These are phyloP conservation scores for Taiwanofungus camphoratus DNA, from an alignment of 1,284 basidiomycete species.

Conservation along the genomic window DNA sequence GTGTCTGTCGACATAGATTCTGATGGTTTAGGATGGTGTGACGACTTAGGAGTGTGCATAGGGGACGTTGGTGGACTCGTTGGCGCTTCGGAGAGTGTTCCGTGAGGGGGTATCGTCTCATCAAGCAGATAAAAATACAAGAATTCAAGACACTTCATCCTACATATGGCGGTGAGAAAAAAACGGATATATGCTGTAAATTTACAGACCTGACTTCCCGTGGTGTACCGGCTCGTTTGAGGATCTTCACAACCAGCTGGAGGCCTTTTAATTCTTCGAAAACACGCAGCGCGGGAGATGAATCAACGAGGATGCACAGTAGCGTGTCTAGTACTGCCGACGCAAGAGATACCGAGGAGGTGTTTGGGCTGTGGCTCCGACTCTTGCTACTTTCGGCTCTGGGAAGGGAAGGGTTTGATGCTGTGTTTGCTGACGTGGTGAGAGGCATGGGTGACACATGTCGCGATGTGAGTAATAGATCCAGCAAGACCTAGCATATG, in stretches of 20 bases:
- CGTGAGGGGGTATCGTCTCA: slow-evolving; percentile 37
- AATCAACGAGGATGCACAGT: slow-evolving; percentile 80
- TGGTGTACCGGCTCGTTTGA: slow-evolving; percentile 77
- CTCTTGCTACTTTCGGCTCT: slow-evolving; percentile 13
- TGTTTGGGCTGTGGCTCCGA: slow-evolving; percentile 21
- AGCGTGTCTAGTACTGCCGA: slow-evolving; percentile 76
- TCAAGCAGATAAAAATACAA: slow-evolving; percentile 89
- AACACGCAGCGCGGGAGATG: slow-evolving; percentile 59
- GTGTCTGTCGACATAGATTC: slow-evolving; percentile 30
- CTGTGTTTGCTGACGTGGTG: slow-evolving; percentile 11
- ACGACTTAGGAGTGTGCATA: neutral
- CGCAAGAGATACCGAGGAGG: slow-evolving; percentile 30
- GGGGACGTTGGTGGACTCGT: slow-evolving; percentile 8
- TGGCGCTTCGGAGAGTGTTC: slow-evolving; percentile 4
- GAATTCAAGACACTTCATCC: slow-evolving; percentile 92
- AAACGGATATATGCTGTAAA: no score
- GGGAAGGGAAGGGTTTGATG: slow-evolving; percentile 14
- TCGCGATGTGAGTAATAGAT: slow-evolving; percentile 66
- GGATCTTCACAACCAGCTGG: slow-evolving; percentile 73
- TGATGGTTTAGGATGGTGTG: slow-evolving; percentile 17
- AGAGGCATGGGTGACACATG: slow-evolving; percentile 37
- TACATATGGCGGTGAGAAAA: no score
- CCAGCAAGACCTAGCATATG: slow-evolving; percentile 49
- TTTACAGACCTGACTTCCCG: slow-evolving; percentile 72
- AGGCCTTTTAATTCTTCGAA: slow-evolving; percentile 77